A percentile compares a stretch with the other conserved stretches of the same genome.
These are phyloP conservation scores for Trichophyton rubrum DNA, from an alignment of 2,329 filamentous ascomycete species.

Conservation along the genomic window DNA sequence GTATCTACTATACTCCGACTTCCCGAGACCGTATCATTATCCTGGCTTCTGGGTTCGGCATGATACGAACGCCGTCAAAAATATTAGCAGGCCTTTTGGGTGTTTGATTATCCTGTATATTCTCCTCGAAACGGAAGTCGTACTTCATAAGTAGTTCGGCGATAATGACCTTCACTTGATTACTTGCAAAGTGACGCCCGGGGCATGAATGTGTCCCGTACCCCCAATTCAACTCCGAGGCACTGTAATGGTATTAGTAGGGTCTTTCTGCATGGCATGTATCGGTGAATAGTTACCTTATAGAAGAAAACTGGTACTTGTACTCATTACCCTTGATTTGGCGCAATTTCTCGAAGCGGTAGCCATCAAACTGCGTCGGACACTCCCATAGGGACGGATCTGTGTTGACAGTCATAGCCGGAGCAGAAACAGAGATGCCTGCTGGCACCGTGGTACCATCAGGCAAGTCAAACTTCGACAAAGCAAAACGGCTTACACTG, in stretches of 20 bases:
- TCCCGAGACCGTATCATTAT: background rate
- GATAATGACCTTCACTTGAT: slow-evolving; percentile 24
- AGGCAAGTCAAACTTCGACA: slow-evolving; percentile 10
- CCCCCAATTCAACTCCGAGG: slow-evolving; percentile 10
- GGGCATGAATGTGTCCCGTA: slow-evolving; percentile 23
- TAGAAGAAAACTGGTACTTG: slow-evolving; percentile 8
- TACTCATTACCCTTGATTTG: slow-evolving; percentile 7
- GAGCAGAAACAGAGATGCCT: slow-evolving; percentile 10
- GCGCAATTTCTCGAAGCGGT: slow-evolving; percentile 12
- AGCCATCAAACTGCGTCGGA: slow-evolving; percentile 12
- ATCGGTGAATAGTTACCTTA: slow-evolving; percentile 9
- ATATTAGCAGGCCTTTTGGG: background rate
- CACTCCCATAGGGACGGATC: slow-evolving; percentile 12
- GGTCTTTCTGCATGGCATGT: background rate
- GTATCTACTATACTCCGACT: too few relatives aligned
- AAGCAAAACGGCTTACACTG: slow-evolving; percentile 10
- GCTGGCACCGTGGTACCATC: slow-evolving; percentile 13
- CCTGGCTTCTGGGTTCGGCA: background rate
- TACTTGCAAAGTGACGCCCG: slow-evolving; percentile 24
- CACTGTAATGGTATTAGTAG: background rate
- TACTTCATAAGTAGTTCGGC: slow-evolving; percentile 23
- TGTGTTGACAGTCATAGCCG: slow-evolving; percentile 8
- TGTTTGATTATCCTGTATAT: background rate
- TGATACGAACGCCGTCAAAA: background rate
- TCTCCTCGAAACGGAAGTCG: slow-evolving; percentile 15